phyloP scores from a whole-genome alignment of 345 rosid genomes.

The Arabidopsis arenosa region DNA sequence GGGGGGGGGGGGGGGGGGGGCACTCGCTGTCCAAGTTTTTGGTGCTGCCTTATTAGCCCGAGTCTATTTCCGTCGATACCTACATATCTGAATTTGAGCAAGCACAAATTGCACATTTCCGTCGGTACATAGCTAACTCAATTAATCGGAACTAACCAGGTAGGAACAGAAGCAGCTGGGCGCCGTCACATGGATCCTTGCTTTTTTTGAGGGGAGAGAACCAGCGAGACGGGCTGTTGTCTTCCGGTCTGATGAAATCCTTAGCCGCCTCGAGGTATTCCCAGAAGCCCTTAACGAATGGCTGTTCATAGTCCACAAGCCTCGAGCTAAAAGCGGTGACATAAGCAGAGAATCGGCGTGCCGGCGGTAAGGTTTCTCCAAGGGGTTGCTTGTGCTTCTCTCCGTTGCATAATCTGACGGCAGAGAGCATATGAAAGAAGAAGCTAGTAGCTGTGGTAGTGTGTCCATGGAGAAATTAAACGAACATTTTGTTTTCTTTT shows the following conservation, averaged over 20 bases:
- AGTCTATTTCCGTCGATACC: conserved; percentile 75
- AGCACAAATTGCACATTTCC: background rate
- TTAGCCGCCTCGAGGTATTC: conserved; percentile 58
- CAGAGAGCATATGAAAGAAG: conserved; percentile 29
- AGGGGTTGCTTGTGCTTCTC: conserved; percentile 23
- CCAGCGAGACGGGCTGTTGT: conserved; percentile 75
- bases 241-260: conserved; percentile 52
- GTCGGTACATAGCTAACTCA: background rate
- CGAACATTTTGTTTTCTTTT: background rate
- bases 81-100: conserved; percentile 25
- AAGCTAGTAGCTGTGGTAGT: background rate
- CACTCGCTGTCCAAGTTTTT: conserved; percentile 65
- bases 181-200: conserved; percentile 50
- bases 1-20: no score
- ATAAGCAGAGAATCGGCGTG: conserved; percentile 30
- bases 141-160: conserved; percentile 53
- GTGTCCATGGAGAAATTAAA: conserved; percentile 20
- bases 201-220: conserved; percentile 65
- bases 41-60: conserved; percentile 62
- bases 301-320: conserved; percentile 31
- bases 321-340: conserved; percentile 20
- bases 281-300: conserved; percentile 42
- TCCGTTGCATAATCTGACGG: conserved; percentile 14
- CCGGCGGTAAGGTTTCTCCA: background rate
- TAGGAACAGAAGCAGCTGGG: conserved; percentile 74